Evolutionary conservation across 1,284 basidiomycete genomes (phyloP), one percentile per base, ranked within the genome.

Genomic region (Malassezia psittaci): DNA sequence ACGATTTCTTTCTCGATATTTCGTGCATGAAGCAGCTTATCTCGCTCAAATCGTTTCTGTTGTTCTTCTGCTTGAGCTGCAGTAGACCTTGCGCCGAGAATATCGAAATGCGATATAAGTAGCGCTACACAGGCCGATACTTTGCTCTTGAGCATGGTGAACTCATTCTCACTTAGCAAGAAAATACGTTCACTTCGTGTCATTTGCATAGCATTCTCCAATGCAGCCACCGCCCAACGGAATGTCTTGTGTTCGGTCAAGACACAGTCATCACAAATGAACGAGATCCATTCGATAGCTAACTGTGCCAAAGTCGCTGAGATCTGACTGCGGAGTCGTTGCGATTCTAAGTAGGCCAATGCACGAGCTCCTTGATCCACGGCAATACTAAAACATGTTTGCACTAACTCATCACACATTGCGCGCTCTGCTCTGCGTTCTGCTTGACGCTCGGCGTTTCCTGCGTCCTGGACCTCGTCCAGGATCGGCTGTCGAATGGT

Each of bases 211-310:
- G 90, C 87, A 71, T 94, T 96, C 71, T 96, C 90, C 16, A 99
- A 82, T 4, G 94, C 91, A 51, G 87, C 88, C 51, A 99, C 90
- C 1, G 94, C 93, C 90, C 93, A 98, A 72, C 88, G 86, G 81
- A 99, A 99, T 0, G 91, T 98, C 76, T 87, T 89, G 59, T 90
- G 83, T 75, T 98, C 93, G 42, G 89, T 87, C 1, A 90, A 89
- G 67, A 96, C 88, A 77, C 94, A 99, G 68, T 93, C 89, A 72
- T 96, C 91, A 76, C 90, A 96, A 61, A 98, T 94, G 78, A 99
- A 98, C 24, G 88, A 85, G 24, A 98, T 88, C 94, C 94, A 99
- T 48, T 74, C 69, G 51, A 74, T 70, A 6, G 72, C 62, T 12
- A 73, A 65, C 13, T 61, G 61, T 10, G 60, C 69, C 1, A 74